phyloP scores from a whole-genome alignment of 106 monocot species.

The Acanthochlamys bracteata region DNA sequence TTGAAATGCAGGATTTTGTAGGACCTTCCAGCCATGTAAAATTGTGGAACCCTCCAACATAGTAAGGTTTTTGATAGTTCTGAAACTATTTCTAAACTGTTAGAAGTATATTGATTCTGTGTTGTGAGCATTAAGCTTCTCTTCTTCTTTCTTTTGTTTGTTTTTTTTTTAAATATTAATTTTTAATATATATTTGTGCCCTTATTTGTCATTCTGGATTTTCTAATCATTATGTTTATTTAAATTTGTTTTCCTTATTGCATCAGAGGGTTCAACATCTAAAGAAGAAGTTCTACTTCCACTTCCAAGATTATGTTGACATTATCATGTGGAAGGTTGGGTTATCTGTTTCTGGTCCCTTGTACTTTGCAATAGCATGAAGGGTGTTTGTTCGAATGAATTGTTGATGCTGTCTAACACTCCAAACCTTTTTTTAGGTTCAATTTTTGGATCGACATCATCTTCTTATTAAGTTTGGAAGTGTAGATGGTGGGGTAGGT shows the following conservation, averaged over 20 bases:
- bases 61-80: too few species aligned
- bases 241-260: not conserved
- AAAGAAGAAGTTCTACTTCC: conserved; percentile 94
- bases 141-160: too few species aligned
- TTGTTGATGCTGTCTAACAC: not conserved
- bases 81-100: too few species aligned
- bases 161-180: too few species aligned
- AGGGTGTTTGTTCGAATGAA: not conserved
- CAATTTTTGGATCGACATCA: conserved; percentile 96
- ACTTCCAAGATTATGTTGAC: conserved; percentile 95
- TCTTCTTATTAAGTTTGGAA: conserved; percentile 98
- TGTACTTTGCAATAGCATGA: not conserved
- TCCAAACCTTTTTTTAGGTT: conserved; percentile 27
- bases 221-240: too few species aligned
- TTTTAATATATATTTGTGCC: too few species aligned
- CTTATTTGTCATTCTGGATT: too few species aligned
- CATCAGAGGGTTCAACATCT: conserved; percentile 81
- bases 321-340: conserved; percentile 92
- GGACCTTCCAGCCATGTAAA: too few species aligned
- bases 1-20: too few species aligned
- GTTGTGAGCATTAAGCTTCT: too few species aligned
- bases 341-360: not conserved
- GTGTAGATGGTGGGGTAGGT: conserved; percentile 92
- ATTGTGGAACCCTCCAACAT: too few species aligned
- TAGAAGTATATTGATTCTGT: too few species aligned